A percentile compares a stretch with the other conserved stretches of the same genome.
Evolutionary conservation across 2,329 filamentous ascomycete species (phyloP).

Genomic region (Pyrenochaeta sp.): DNA sequence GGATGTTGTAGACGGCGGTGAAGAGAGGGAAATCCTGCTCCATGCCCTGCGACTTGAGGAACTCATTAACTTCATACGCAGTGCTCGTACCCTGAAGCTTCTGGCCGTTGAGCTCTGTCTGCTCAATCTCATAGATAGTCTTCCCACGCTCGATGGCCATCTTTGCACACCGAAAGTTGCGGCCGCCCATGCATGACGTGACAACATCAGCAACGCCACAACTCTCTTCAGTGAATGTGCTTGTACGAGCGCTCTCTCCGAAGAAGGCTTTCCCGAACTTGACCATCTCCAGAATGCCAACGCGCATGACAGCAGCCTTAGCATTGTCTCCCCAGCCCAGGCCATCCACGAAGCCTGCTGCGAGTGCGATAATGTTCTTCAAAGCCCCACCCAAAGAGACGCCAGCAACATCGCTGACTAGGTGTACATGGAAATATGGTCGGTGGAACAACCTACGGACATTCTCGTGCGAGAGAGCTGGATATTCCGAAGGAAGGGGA

Average conservation of each 20-base stretch:
- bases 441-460: slow-evolving; percentile 91
- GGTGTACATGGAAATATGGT: slow-evolving; percentile 95
- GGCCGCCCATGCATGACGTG: slow-evolving; percentile 88
- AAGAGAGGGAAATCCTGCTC: slow-evolving; percentile 91
- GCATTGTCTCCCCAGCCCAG: slow-evolving; percentile 98
- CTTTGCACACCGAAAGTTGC: slow-evolving; percentile 94
- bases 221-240: slow-evolving; percentile 96
- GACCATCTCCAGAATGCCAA: slow-evolving; percentile 95
- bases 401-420: slow-evolving; percentile 94
- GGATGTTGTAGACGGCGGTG: slow-evolving; percentile 83
- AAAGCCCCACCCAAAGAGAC: slow-evolving; percentile 93
- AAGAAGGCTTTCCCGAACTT: slow-evolving; percentile 96
- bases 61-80: slow-evolving; percentile 88
- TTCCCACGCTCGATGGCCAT: slow-evolving; percentile 82
- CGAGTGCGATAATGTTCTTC: slow-evolving; percentile 96
- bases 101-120: slow-evolving; percentile 91
- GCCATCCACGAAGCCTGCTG: slow-evolving; percentile 93
- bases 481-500: slow-evolving; percentile 81
- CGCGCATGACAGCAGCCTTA: slow-evolving; percentile 97
- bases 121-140: slow-evolving; percentile 86
- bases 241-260: slow-evolving; percentile 77
- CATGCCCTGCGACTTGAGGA: slow-evolving; percentile 78
- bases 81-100: slow-evolving; percentile 95
- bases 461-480: slow-evolving; percentile 82
- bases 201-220: slow-evolving; percentile 96